Percentiles rank a stretch among this genome's conserved stretches.
Evolutionary conservation across 768 basidiomycete species (phyloP).

Genomic region (Termitomyces sp.): DNA sequence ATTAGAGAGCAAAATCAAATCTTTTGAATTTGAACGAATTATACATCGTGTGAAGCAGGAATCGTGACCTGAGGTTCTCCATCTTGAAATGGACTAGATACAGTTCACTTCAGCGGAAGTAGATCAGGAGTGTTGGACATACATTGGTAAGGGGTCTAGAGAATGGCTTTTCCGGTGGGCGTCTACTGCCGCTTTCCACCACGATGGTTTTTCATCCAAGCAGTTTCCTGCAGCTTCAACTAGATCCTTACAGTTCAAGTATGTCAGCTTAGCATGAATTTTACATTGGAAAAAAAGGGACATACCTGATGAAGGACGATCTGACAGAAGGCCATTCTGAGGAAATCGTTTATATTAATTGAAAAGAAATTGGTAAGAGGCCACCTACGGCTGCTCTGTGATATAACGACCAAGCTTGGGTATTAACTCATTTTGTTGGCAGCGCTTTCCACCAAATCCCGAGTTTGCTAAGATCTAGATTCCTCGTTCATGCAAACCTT

Average conservation of each 20-base stretch:
- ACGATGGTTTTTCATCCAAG: background rate
- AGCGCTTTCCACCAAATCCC: background rate
- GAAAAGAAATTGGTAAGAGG: no score
- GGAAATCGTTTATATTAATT: background rate
- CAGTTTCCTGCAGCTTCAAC: background rate
- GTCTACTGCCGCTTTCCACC: background rate
- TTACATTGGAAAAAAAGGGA: background rate
- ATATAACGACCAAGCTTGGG: background rate
- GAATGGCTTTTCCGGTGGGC: background rate
- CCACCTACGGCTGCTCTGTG: background rate
- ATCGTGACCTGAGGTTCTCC: background rate
- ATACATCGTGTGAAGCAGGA: background rate
- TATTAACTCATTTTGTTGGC: background rate
- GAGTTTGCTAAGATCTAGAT: background rate
- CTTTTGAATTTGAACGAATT: background rate
- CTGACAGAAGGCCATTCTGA: background rate
- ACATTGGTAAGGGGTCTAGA: no score
- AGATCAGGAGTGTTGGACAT: background rate
- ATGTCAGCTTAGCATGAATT: background rate
- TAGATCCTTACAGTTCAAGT: background rate
- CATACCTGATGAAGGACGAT: background rate
- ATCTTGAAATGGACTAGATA: background rate
- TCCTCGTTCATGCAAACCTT: background rate
- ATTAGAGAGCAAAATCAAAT: background rate
- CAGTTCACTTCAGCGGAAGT: no score